Evolutionary conservation across 805 yeast genomes (phyloP).

Genomic region (Pichia pseudocactophila): DNA sequence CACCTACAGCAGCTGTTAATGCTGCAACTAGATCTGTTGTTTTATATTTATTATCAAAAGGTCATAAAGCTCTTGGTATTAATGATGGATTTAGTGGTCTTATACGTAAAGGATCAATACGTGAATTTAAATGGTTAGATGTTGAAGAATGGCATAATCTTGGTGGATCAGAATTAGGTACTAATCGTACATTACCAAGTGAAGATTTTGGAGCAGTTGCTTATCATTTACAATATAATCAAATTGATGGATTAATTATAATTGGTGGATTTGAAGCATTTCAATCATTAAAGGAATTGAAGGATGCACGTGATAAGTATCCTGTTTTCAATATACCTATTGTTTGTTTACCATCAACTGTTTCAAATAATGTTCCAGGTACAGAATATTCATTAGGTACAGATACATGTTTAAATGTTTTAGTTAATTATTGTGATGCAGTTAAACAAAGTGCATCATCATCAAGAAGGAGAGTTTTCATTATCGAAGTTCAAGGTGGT

Average conservation of each 20-base stretch:
- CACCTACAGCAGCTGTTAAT: constrained; percentile 96
- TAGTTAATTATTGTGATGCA: constrained; percentile 89
- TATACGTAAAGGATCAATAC: constrained; percentile 78
- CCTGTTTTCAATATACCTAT: constrained; percentile 93
- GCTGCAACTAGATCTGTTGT: constrained; percentile 89
- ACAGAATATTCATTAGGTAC: constrained; percentile 92
- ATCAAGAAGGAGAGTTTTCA: constrained; percentile 87
- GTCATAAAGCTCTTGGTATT: constrained; percentile 86
- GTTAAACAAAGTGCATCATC: constrained; percentile 94
- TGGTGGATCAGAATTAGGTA: constrained; percentile 97
- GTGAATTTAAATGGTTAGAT: constrained; percentile 69
- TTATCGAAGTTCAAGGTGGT: constrained; percentile 98
- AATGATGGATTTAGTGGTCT: constrained; percentile 92
- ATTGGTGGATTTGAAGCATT: constrained; percentile 99
- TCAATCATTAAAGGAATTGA: constrained; percentile 71
- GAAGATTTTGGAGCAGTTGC: constrained; percentile 88
- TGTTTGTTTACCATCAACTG: constrained; percentile 90
- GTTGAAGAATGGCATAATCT: constrained; percentile 79
- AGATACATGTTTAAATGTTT: constrained; percentile 89
- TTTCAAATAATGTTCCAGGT: constrained; percentile 98
- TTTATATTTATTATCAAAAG: constrained; percentile 76
- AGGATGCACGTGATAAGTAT: constrained; percentile 64
- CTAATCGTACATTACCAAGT: constrained; percentile 79
- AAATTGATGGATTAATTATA: constrained; percentile 79
- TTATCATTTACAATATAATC: constrained; percentile 80